phyloP scores from a whole-genome alignment of 2,329 filamentous ascomycete species.

The Colletotrichum gloeosporioides region DNA sequence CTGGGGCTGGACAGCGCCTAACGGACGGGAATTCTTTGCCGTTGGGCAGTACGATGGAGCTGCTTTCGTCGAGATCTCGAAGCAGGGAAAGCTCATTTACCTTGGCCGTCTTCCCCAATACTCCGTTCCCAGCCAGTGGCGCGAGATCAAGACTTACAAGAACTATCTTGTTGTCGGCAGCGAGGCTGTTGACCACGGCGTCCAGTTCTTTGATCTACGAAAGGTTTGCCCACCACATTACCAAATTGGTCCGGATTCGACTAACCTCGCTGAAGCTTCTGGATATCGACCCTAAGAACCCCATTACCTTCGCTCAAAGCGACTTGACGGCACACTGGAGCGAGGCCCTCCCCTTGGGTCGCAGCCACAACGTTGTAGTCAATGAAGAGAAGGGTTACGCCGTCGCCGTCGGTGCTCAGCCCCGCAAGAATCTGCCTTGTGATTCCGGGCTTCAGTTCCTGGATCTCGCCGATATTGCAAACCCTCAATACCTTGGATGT shows the following conservation, averaged over 20 bases:
- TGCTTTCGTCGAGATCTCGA: constrained; percentile 45
- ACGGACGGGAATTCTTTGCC: constrained; percentile 47
- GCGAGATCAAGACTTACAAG: constrained; percentile 39
- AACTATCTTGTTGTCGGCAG: constrained; percentile 35
- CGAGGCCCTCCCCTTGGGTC: constrained; percentile 38
- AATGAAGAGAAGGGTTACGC: constrained; percentile 50
- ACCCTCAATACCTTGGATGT: constrained; percentile 59
- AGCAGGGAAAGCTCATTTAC: constrained; percentile 44
- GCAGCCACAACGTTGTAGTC: constrained; percentile 52
- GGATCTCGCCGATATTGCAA: constrained; percentile 57
- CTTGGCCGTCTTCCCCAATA: constrained; percentile 45
- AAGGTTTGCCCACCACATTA: constrained; percentile 29
- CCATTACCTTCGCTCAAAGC: constrained; percentile 30
- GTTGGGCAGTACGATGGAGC: constrained; percentile 47
- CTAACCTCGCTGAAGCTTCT: constrained; percentile 34
- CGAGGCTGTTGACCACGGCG: constrained; percentile 51
- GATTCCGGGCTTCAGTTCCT: constrained; percentile 61
- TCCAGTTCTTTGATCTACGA: constrained; percentile 66
- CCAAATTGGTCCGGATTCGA: neutral
- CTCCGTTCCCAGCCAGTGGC: constrained; percentile 32
- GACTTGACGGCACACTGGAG: constrained; percentile 35
- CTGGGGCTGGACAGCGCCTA: constrained; percentile 65
- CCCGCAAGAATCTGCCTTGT: constrained; percentile 44
- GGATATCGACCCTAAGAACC: constrained; percentile 42
- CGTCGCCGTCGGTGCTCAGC: constrained; percentile 48